Base-by-base conservation (phyloP, 108 stramenopile species). In the Pseudonitzschia pungens region DNA sequence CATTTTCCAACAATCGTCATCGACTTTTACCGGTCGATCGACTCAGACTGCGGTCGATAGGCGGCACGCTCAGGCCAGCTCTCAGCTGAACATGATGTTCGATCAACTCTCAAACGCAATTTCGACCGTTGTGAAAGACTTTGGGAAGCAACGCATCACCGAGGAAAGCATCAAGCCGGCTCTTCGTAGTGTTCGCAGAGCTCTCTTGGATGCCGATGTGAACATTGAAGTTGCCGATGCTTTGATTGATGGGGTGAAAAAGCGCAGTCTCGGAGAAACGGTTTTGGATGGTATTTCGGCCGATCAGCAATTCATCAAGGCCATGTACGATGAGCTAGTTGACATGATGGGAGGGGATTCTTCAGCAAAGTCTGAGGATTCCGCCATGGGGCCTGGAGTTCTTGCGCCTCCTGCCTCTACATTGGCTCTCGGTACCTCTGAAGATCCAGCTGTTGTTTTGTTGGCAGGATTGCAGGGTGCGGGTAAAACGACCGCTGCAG, bases 391-490 rank as follows among this genome's bases (percentile, higher is more conserved):
- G 8, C 45, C 45, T 26, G 28, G 20, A 67, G 28, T 22, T 15
- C 40, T 44, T 48, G 44, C 45, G 9, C 31, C 64, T 15, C 93
- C 93, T 42, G 87, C 87, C 4, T 82, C 88, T 18, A 89, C 83
- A 22, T 60, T 90, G 70, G 90, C 91, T 11, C 44, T 73, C 42
- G 85, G 80, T 40, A 81, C 70, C 26, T 45, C 65, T 16, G 77
- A 77, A 44, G 62, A 83, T 48, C 96, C 96, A 11, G 86, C 94
- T 10, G 95, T 97, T 12, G 85, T 98, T 14, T 84, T 98, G 21
- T 79, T 98, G 60, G 96, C 96, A 5, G 98, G 98, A 18, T 86
- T 98, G 71, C 98, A 98, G 77, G 96, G 97, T 21, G 96, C 98
- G 28, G 98, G 98, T 22, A 98, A 98, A 68, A 62, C 60, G 5